Evolutionary conservation across 352 stramenopile genomes (phyloP).

Genomic region (Aphanomyces cochlioides): DNA sequence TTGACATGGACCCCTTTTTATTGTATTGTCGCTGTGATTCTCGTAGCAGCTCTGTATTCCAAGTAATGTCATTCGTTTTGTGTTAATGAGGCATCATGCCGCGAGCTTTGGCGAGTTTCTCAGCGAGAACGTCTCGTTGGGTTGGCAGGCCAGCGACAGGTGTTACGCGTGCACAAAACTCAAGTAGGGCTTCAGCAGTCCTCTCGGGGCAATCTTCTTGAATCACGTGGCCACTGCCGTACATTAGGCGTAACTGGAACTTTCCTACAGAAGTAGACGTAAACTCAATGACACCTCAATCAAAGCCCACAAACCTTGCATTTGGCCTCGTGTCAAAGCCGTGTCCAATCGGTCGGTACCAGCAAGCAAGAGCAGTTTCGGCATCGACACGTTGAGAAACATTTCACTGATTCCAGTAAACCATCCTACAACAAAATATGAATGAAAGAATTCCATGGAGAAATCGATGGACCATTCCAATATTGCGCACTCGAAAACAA

Average conservation of each 20-base stretch:
- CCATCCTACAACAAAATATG: constrained; percentile 50
- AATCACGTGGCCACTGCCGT: constrained; percentile 84
- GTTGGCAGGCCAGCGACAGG: constrained; percentile 36
- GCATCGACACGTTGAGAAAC: constrained; percentile 66
- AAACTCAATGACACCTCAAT: neutral
- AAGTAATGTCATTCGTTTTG: neutral
- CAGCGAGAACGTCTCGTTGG: constrained; percentile 42
- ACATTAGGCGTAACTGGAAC: constrained; percentile 83
- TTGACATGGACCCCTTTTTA: constrained; percentile 23
- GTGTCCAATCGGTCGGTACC: constrained; percentile 85
- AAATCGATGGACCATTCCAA: constrained; percentile 53
- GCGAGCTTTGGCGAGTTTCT: constrained; percentile 56
- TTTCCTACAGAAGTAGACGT: constrained; percentile 44
- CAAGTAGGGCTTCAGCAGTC: constrained; percentile 54
- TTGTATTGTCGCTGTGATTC: constrained; percentile 6
- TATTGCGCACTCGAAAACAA: constrained; percentile 65
- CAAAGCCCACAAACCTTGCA: constrained; percentile 50
- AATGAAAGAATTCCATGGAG: constrained; percentile 11
- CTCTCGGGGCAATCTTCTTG: constrained; percentile 83
- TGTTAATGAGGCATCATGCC: constrained; percentile 46
- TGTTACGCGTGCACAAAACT: constrained; percentile 59
- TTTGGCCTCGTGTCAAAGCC: constrained; percentile 81
- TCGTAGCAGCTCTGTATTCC: neutral
- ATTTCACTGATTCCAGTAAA: constrained; percentile 80
- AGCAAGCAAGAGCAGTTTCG: constrained; percentile 83